Evolutionary conservation across 2,329 filamentous ascomycete species (phyloP).

Genomic region (Pseudogymnoascus sp.): DNA sequence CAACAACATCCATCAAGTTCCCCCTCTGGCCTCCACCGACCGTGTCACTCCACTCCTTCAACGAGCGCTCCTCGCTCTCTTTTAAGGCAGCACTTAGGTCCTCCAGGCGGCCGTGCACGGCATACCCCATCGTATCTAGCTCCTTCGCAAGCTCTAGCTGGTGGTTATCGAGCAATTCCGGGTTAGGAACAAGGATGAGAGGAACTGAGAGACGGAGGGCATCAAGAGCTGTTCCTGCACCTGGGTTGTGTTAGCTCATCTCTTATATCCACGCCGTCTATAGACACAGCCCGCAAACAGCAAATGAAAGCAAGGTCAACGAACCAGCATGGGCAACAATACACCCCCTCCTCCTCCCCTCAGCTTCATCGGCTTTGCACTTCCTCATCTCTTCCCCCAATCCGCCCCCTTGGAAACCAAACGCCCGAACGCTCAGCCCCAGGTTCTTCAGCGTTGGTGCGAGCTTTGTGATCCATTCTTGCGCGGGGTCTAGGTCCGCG

Average conservation of each 20-base stretch:
- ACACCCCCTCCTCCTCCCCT: conserved; percentile 52
- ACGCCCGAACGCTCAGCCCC: conserved; percentile 49
- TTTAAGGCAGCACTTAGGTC: conserved; percentile 12
- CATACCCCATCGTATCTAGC: conserved; percentile 66
- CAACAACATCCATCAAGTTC: conserved; percentile 2
- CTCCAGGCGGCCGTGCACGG: conserved; percentile 38
- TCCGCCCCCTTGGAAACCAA: conserved; percentile 57
- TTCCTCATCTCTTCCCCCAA: conserved; percentile 39
- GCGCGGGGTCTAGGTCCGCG: conserved; percentile 52
- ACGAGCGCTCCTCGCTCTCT: not conserved
- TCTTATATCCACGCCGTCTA: not conserved
- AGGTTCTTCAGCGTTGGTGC: conserved; percentile 25
- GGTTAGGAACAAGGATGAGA: conserved; percentile 86
- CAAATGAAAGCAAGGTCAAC: conserved; percentile 19
- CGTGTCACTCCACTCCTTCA: not conserved
- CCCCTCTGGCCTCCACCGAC: not conserved
- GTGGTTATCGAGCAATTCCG: conserved; percentile 76
- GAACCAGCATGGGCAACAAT: conserved; percentile 86
- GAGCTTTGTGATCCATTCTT: conserved; percentile 21
- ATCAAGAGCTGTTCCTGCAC: conserved; percentile 83
- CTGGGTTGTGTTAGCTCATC: conserved; percentile 36
- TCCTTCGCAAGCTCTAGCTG: conserved; percentile 79
- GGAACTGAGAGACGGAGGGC: conserved; percentile 66
- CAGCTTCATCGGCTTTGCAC: conserved; percentile 43
- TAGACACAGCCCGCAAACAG: not conserved